Base-by-base conservation (phyloP, 2,329 filamentous ascomycete genomes). In the Fusarium sororula region DNA sequence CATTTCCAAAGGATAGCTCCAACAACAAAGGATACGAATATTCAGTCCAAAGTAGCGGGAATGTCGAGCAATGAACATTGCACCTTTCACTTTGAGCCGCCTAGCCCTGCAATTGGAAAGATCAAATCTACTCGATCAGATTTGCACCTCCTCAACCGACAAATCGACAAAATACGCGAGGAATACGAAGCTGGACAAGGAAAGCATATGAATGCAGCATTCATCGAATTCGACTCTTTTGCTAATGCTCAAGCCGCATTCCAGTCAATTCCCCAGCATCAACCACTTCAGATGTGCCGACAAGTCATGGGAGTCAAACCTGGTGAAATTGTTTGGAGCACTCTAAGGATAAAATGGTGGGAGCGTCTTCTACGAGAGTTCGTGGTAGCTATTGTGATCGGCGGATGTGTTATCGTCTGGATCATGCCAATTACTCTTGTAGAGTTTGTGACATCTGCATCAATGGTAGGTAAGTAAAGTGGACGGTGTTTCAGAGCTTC, bases 401-500 rank as follows among this genome's bases (percentile, higher is more conserved):
- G 47, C 0, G 47, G 47, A 30, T 8, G 47, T 9, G 0, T 50
- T 17, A 9, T 50, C 14, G 14, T 50, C 28, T 50, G 47, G 47
- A 50, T 50, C 20, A 50, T 50, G 47, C 47, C 47, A 2, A 17
- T 50, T 50, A 1, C 14, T 4, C 0, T 50, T 17, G 28, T 9
- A 3, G 28, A 30, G 26, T 1, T 0, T 0, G 6, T 11, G 1
- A 50, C 47, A 50, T 50, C 47, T n/a, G 5, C 20, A 17, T 0
- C 14, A 18, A 30, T n/a, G 14, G 47, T 50, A 13, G 14, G 28
- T 4, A 6, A 0, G 28, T 4, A 6, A 0, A 30, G 14, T 48
- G 26, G 0, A 0, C 6, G 45, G 45, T 17, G 14, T 48, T 30
- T 48, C 45, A n/a, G 20, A 48, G 45, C 45, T 48, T 9, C 45